Conservation (phyloP, 805 yeast genomes). For the Ogataea paradorogensis region DNA sequence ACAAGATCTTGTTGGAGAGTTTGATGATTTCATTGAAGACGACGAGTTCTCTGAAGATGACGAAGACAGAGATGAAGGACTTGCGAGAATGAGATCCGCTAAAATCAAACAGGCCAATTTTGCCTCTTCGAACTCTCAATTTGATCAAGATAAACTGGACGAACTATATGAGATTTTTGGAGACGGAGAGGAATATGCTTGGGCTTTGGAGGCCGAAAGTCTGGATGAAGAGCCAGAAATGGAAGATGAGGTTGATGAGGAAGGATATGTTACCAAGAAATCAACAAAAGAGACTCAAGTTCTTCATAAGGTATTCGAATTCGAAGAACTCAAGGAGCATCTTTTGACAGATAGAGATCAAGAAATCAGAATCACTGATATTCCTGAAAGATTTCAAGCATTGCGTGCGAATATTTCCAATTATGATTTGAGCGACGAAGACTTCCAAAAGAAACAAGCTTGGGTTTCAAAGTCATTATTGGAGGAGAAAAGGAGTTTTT, state of each 20-base stretch:
- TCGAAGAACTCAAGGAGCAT: conserved; percentile 85
- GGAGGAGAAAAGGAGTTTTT: conserved; percentile 49
- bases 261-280: conserved; percentile 32
- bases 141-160: conserved; percentile 87
- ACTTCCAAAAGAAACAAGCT: conserved; percentile 64
- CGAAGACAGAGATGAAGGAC: conserved; percentile 52
- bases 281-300: conserved; percentile 43
- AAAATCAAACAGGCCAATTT: conserved; percentile 29
- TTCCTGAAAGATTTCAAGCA: conserved; percentile 90
- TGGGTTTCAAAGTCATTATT: conserved; percentile 76
- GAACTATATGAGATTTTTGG: conserved; percentile 95
- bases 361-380: conserved; percentile 76
- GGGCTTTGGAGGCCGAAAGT: conserved; percentile 94
- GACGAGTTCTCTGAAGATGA: conserved; percentile 93
- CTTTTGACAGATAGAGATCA: conserved; percentile 92
- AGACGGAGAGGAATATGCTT: conserved; percentile 94
- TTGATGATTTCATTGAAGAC: conserved; percentile 96
- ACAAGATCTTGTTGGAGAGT: conserved; percentile 60
- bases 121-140: conserved; percentile 39
- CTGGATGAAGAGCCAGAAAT: conserved; percentile 43
- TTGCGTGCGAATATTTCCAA: conserved; percentile 64
- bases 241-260: conserved; percentile 39
- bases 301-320: conserved; percentile 89
- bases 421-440: conserved; percentile 67
- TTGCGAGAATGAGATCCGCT: conserved; percentile 36